Base-by-base conservation (phyloP, 2,329 filamentous ascomycete genomes). In the Penicillium glabrum region DNA sequence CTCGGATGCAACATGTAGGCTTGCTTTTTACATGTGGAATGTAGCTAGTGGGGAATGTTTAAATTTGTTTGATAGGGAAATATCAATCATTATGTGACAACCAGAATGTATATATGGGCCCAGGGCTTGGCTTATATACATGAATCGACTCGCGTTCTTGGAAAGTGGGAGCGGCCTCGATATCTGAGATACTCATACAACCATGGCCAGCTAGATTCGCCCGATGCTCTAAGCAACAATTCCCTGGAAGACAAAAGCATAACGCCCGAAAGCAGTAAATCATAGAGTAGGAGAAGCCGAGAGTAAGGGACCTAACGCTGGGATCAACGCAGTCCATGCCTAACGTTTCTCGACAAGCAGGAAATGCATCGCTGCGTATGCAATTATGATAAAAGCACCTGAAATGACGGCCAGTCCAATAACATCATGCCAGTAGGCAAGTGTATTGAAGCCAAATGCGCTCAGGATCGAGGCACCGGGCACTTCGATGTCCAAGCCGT, bases 401-500 rank as follows among this genome's bases (percentile, higher is more conserved):
- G 89, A 91, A 74, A 97, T 96, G 11, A 95, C 80, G 6, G 85
- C 91, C 14, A 99, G 78, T 46, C 91, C 93, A 51, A 89, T 79
- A 26, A 95, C 86, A 74, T 99, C 95, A 45, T 79, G 78, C 93
- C 92, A 97, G 55, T 96, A 82, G 0, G 91, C 91, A 58, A 87
- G 81, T 27, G 93, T 96, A 70, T 96, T 84, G 73, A 99, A 99
- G 1, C 95, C 95, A 73, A 99, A 99, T 0, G 90, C 91, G 74
- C 90, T 96, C 54, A 99, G 78, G 64, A 99, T 99, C 0, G 92
- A 91, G 1, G 93, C 92, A 33, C 95, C 95, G 0, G 95, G 95
- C 0, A 99, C 92, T 51, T 95, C 93, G 61, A 99, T 99, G 69
- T 98, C 92, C 5, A 99, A 84, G 6, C 95, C 95, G 63, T 96